A percentile compares a stretch with the other conserved stretches of the same genome.
Evolutionary conservation across 495 filamentous ascomycete species (phyloP).

Genomic region (Lasiosphaeria ovina): DNA sequence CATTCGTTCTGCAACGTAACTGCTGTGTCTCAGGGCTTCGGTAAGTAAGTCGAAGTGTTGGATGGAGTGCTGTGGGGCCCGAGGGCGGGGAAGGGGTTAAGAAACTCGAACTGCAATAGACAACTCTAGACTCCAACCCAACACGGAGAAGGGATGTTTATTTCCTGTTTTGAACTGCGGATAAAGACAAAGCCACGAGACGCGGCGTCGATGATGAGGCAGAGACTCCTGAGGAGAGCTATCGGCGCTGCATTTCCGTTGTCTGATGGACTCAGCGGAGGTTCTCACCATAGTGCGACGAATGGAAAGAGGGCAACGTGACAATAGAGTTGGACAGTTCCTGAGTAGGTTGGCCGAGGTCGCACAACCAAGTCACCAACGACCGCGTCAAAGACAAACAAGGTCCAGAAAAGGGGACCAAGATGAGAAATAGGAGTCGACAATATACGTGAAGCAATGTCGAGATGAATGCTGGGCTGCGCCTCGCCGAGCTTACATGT

Average conservation of each 20-base stretch:
- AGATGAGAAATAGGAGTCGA: neutral
- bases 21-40: neutral
- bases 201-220: no score
- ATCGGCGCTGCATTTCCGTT: neutral
- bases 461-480: neutral
- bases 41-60: neutral
- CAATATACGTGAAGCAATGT: neutral
- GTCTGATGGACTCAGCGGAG: neutral
- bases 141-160: no score
- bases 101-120: neutral
- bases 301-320: neutral
- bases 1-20: conserved; percentile 2
- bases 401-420: neutral
- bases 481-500: neutral
- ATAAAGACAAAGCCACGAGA: no score
- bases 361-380: neutral
- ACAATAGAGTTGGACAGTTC: neutral
- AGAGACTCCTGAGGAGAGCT: neutral
- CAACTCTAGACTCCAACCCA: no score
- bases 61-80: neutral
- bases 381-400: neutral
- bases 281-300: neutral
- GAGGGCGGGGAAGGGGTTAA: neutral
- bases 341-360: neutral
- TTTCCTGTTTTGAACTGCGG: no score